Base-by-base conservation (phyloP, 495 filamentous ascomycete genomes). In the Daldinia grandis region DNA sequence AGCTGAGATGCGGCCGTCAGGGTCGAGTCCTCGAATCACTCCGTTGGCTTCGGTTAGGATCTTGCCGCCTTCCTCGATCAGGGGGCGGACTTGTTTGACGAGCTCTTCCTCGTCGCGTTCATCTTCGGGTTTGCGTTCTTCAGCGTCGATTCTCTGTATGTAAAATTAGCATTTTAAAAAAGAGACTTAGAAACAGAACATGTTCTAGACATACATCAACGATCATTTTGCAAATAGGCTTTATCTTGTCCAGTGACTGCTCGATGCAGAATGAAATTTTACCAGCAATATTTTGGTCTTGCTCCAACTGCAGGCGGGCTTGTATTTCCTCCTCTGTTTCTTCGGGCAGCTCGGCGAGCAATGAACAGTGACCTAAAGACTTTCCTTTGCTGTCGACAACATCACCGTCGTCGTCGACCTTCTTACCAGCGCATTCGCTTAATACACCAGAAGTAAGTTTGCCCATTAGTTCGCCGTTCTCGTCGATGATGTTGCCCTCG, bases 41-140 rank as follows among this genome's bases (percentile, higher is more conserved):
- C 94, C 94, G 78, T 97, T 94, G 81, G 91, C 92, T 76, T 98
- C 94, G 68, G 89, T 87, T 2, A 98, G 87, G 77, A 95, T 93
- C 64, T 87, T 87, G 62, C 87, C 87, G 35, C 88, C 94, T 76
- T 97, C 90, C 74, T 98, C 93, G 74, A 98, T 89, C 17, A 97
- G 81, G 0, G 94, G 94, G 72, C 90, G 92, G 73, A 97, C 92
- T 54, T 92, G 84, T 74, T 92, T 84, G 73, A 98, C 94, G 14
- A 98, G 87, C 66, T 90, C 85, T 71, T 97, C 93, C 74, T 98
- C 94, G 77, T 98, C 93, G 19, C 96, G 88, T 72, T 97, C 93
- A 8, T 97, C 93, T 77, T 92, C 90, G n/a, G 92, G 89, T 7
- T 90, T 94, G 63, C 88, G 86, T 67, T 97, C 92, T 38, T 94